phyloP scores from a whole-genome alignment of 2,329 filamentous ascomycete species.

The Fusarium lyarnte region DNA sequence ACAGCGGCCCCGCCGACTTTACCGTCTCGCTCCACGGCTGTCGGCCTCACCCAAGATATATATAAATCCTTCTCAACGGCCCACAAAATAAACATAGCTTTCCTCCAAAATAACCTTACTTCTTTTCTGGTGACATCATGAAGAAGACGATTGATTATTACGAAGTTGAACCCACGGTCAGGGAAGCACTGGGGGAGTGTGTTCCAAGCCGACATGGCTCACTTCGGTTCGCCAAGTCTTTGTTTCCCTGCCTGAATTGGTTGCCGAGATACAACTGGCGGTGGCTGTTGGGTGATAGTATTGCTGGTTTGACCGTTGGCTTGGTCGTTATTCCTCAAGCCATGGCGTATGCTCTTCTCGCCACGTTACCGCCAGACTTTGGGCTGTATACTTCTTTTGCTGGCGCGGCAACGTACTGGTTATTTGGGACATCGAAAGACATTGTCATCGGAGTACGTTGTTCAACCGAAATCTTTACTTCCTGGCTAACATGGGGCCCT shows the following conservation, averaged over 20 bases:
- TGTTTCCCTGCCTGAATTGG: constrained; percentile 7
- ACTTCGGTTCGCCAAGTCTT: neutral
- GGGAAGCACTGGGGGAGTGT: neutral
- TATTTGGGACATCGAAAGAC: constrained; percentile 86
- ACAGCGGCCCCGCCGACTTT: constrained; percentile 8
- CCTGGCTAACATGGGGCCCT: constrained; percentile 32
- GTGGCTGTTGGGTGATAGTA: constrained; percentile 15
- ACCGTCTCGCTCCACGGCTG: constrained; percentile 11
- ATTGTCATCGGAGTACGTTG: constrained; percentile 75
- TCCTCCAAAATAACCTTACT: neutral
- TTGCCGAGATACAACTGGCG: constrained; percentile 14
- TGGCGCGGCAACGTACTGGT: constrained; percentile 82
- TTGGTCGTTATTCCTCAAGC: constrained; percentile 81
- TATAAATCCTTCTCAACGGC: neutral
- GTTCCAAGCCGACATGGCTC: neutral
- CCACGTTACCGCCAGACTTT: constrained; percentile 72
- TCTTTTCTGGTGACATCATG: neutral
- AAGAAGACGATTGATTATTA: neutral
- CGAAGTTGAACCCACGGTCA: constrained; percentile 4
- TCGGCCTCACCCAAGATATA: constrained; percentile 1
- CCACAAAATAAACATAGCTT: constrained; percentile 2
- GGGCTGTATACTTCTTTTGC: constrained; percentile 86
- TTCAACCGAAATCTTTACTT: accelerated
- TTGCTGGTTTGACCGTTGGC: constrained; percentile 55
- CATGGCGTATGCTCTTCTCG: constrained; percentile 81